A percentile compares a stretch with the other conserved stretches of the same genome.
Conservation (phyloP, 495 filamentous ascomycete genomes). For the Penicillium ochrochloron region DNA sequence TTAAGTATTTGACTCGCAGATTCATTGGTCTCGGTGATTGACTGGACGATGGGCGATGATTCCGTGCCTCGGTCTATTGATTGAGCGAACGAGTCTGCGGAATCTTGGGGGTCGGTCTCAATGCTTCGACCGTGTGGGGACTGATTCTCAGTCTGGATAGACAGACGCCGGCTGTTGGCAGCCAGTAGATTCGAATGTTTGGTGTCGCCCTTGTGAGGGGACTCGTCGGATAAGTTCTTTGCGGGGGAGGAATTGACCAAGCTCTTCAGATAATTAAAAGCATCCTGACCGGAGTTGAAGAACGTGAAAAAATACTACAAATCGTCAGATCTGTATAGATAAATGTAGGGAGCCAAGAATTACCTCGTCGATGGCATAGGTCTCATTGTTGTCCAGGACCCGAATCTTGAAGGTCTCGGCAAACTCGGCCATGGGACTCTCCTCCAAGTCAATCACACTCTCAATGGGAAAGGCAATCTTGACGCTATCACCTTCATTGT, state of each 20-base stretch:
- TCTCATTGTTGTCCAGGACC: conserved; percentile 89
- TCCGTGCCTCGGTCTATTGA: conserved; percentile 70
- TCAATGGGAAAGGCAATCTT: conserved; percentile 91
- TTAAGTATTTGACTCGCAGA: conserved; percentile 90
- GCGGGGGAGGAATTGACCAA: conserved; percentile 70
- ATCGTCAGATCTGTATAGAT: background rate
- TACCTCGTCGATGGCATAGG: conserved; percentile 94
- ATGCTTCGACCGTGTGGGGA: conserved; percentile 53
- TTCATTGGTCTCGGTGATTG: conserved; percentile 71
- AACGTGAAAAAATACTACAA: conserved; percentile 93
- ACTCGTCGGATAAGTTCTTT: conserved; percentile 30
- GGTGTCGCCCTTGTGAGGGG: conserved; percentile 3
- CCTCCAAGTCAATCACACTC: conserved; percentile 91
- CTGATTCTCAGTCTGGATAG: conserved; percentile 25
- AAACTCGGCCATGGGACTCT: conserved; percentile 88
- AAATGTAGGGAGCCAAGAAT: conserved; percentile 20
- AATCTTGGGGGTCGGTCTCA: conserved; percentile 62
- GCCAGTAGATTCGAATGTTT: conserved; percentile 35
- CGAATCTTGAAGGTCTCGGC: conserved; percentile 93
- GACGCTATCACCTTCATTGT: conserved; percentile 96
- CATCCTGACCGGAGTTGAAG: conserved; percentile 85
- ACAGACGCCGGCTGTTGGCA: conserved; percentile 32
- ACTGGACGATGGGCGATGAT: conserved; percentile 70
- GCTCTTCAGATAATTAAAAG: conserved; percentile 75
- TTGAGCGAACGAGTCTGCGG: conserved; percentile 78